Evolutionary conservation across 805 yeast genomes (phyloP).

Genomic region (Barnettozyma sp.): DNA sequence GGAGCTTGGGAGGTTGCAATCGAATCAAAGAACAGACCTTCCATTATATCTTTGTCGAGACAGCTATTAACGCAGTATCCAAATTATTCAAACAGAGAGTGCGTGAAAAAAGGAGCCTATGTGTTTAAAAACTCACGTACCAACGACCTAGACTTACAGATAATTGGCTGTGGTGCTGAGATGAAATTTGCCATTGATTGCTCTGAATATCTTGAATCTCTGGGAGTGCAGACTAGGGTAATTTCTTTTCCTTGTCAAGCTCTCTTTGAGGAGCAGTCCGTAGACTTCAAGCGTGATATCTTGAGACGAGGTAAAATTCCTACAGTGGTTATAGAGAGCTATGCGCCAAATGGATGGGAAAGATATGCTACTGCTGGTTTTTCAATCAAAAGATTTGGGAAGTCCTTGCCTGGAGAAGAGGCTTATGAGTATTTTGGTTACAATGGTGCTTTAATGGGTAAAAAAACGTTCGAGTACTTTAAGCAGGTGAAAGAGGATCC

Average conservation of each 20-base stretch:
- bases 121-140: conserved; percentile 21
- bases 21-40: conserved; percentile 16
- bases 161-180: conserved; percentile 29
- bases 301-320: conserved; percentile 24
- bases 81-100: conserved; percentile 20
- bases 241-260: conserved; percentile 24
- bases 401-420: conserved; percentile 29
- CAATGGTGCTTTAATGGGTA: conserved; percentile 22
- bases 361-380: conserved; percentile 31
- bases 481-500: conserved; percentile 10
- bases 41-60: conserved; percentile 26
- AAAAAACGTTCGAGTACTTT: conserved; percentile 26
- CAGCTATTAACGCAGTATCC: conserved; percentile 26
- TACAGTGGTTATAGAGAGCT: conserved; percentile 30
- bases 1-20: conserved; percentile 31
- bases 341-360: conserved; percentile 32
- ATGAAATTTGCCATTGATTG: conserved; percentile 26
- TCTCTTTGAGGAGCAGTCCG: conserved; percentile 26
- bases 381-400: conserved; percentile 29
- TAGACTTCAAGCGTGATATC: conserved; percentile 24
- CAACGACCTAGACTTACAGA: conserved; percentile 19
- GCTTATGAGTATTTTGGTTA: conserved; percentile 30
- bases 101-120: conserved; percentile 26
- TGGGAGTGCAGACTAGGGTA: conserved; percentile 25
- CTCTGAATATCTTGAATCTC: conserved; percentile 20